Evolutionary conservation across 495 filamentous ascomycete genomes (phyloP).

Genomic region (Cercophora newfieldiana): DNA sequence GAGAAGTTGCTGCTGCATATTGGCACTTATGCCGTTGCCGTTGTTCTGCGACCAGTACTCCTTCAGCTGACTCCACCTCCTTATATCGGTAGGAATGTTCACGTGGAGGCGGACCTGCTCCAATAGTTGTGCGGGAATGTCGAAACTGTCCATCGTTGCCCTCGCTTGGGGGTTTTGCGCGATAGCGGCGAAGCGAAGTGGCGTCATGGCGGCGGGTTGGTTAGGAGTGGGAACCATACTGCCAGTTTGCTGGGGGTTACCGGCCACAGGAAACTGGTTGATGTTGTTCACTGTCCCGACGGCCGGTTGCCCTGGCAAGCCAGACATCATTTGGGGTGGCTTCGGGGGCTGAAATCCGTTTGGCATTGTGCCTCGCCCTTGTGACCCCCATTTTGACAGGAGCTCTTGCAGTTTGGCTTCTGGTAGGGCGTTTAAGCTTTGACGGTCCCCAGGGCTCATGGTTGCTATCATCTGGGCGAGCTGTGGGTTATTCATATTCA

Average conservation of each 20-base stretch:
- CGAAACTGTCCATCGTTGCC: constrained; percentile 41
- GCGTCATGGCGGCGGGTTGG: not conserved
- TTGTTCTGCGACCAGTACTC: constrained; percentile 54
- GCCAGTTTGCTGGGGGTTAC: constrained; percentile 22
- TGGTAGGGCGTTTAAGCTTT: constrained; percentile 31
- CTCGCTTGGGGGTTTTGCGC: constrained; percentile 25
- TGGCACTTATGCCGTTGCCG: constrained; percentile 29
- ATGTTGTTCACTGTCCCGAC: constrained; percentile 17
- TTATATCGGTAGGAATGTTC: constrained; percentile 56
- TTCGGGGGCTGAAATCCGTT: constrained; percentile 21
- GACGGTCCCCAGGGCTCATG: constrained; percentile 36
- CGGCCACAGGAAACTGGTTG: constrained; percentile 27
- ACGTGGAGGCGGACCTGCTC: constrained; percentile 20
- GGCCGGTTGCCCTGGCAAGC: constrained; percentile 23
- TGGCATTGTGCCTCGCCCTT: constrained; percentile 20
- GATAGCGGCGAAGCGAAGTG: constrained; percentile 32
- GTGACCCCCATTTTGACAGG: constrained; percentile 39
- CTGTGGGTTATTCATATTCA: constrained; percentile 23
- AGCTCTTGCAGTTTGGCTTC: constrained; percentile 46
- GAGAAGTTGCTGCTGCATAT: constrained; percentile 49
- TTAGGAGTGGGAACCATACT: constrained; percentile 9
- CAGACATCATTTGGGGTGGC: constrained; percentile 17
- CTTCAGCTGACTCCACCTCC: constrained; percentile 74
- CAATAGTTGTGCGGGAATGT: constrained; percentile 33
- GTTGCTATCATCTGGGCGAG: constrained; percentile 30